A percentile compares a stretch with the other conserved stretches of the same genome.
Evolutionary conservation across 352 stramenopile genomes (phyloP).

Genomic region (Plasmopara viticola): DNA sequence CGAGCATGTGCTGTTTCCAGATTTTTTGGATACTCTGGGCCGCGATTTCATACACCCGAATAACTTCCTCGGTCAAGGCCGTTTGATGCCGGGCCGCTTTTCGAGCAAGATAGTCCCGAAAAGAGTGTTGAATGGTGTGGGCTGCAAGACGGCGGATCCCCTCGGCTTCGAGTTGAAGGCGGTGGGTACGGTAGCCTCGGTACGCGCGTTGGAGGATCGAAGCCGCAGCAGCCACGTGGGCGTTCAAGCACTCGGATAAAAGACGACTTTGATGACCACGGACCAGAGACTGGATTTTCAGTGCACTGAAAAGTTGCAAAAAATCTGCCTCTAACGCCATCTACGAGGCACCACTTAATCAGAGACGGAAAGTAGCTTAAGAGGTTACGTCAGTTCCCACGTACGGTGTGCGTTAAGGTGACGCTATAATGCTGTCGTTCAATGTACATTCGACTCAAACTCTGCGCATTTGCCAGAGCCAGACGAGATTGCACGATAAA

Average conservation of each 20-base stretch:
- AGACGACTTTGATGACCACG: constrained; percentile 52
- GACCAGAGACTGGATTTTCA: constrained; percentile 61
- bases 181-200: constrained; percentile 17
- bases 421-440: constrained; percentile 47
- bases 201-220: constrained; percentile 44
- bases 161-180: constrained; percentile 5
- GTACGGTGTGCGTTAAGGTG: constrained; percentile 40
- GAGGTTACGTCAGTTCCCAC: neutral
- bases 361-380: neutral
- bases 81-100: constrained; percentile 20
- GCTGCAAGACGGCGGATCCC: constrained; percentile 47
- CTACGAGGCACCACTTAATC: constrained; percentile 17
- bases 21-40: constrained; percentile 43
- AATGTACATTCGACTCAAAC: constrained; percentile 58
- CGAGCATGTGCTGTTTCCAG: constrained; percentile 26
- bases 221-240: constrained; percentile 38
- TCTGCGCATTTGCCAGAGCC: constrained; percentile 21
- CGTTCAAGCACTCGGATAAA: constrained; percentile 35
- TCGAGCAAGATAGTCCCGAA: constrained; percentile 23
- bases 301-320: constrained; percentile 38
- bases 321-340: constrained; percentile 34
- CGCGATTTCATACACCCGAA: constrained; percentile 47
- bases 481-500: constrained; percentile 20
- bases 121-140: constrained; percentile 41
- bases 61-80: constrained; percentile 27